Base-by-base conservation (phyloP, 352 stramenopile species). In the Blastocystis sp. region DNA sequence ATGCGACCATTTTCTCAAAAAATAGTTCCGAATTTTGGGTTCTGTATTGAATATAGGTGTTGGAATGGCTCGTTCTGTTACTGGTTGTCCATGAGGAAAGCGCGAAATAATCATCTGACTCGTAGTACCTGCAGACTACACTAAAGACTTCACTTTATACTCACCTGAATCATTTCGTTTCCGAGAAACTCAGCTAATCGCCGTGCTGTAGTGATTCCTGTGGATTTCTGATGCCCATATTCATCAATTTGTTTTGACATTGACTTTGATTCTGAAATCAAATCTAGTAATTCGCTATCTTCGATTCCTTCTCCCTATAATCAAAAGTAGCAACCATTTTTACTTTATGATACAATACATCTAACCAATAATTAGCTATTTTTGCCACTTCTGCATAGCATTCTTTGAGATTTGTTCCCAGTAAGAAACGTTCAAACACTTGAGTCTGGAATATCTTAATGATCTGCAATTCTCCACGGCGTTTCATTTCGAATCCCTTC, bases 381-480 rank as follows among this genome's bases (percentile, higher is more conserved):
- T 95, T 94, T 0, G 96, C 97, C 63, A 99, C 97, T 54, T 94
- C 96, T 6, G 92, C 94, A 90, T 99, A 99, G 90, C 97, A 99
- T 79, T 98, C 93, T 73, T 95, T 91, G 43, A 99, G 91, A 0
- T 92, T 96, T 13, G 92, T 91, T 45, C 97, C 97, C 76, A 98
- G 93, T 13, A 99, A 91, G 88, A 99, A 99, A 53, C 95, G 95
- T 54, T 96, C 94, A 92, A 99, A 99, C 9, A 99, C 95, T 92
- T 99, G 95, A 2, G 92, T 94, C 91, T 99, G 97, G 92, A 99
- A 99, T 3, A 95, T 96, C 91, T 99, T 99, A 92, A 99, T 98
- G 26, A 99, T 91, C 91, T 99, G 96, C 9, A 99, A 91, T 90
- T 99, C 97, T 75, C 97, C 97, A 82, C 97, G 94, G 64, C 97